Base-by-base conservation (phyloP, 2,329 filamentous ascomycete genomes). In the Penicillium sp. region DNA sequence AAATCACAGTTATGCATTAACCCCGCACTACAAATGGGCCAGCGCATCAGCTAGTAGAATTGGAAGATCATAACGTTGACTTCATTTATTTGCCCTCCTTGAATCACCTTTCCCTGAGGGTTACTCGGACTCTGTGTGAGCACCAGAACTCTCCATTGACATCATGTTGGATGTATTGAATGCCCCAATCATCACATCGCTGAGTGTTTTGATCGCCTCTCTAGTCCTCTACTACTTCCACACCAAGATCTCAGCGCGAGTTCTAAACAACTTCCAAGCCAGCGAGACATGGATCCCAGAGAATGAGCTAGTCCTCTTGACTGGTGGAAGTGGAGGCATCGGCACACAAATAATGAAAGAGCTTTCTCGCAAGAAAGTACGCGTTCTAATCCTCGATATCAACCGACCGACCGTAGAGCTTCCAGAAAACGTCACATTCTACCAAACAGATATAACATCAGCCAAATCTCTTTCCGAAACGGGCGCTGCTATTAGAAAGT, bases 401-500 rank as follows among this genome's bases (percentile, higher is more conserved):
- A 28, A 51, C 6, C 16, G n/a, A 1, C 60, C 60, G 7, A 31
- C 28, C 1, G 50, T 50, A 30, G 35, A 60, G 2, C 40, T 59
- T 16, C 45, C 58, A 3, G 31, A 35, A 5, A 31, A 43, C n/a
- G 53, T 57, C 22, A 9, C n/a, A 5, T 72, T 67, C 50, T 69
- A 70, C 50, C 38, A 62, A n/a, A 55, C 60, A 9, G 69, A 73
- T 43, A 61, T 73, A 38, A 68, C 65, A 12, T 68, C 61, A 2
- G 22, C 61, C 0, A 25, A 50, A 0, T 55, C 52, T 14, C 43
- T 69, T 42, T 49, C 57, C 9, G 46, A 55, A 14, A 61, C 68
- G 1, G 75, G 72, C 5, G 41, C 56, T 5, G 38, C 64, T 17
- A 73, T 78, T 51, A 64, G 71, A 28, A 44, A 58, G 3, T 53